Evolutionary conservation across 331 rosid species (phyloP), one percentile per base, ranked within the genome.

Genomic region (Saraca asoca): DNA sequence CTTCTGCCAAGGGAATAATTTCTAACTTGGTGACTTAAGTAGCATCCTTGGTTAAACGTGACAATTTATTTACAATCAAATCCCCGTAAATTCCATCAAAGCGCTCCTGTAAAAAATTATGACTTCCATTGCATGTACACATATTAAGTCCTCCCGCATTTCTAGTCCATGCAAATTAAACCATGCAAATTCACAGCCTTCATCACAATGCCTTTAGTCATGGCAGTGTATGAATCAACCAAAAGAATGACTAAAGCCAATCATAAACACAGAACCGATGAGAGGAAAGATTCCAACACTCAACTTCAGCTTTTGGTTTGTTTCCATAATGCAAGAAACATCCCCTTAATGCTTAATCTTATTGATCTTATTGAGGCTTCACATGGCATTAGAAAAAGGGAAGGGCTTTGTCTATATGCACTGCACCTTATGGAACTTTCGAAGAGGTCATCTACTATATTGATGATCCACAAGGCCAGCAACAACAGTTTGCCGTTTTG

Each of bases 161-260:
- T n/a, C n/a, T n/a, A n/a, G n/a, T n/a, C n/a, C n/a, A n/a, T n/a
- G n/a, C n/a, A n/a, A n/a, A n/a, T n/a, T n/a, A n/a, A n/a, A n/a
- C n/a, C n/a, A n/a, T n/a, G n/a, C n/a, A n/a, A n/a, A n/a, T 82
- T 88, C 60, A 88, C 92, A 35, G 86, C 93, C 29, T 83, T 88
- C 73, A 70, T 88, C 62, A 88, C 93, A 5, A 88, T 88, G 0
- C 96, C 96, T 13, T 0, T 75, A 29, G 96, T 88, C 0, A 68
- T 80, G 64, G 62, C 88, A 15, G 85, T 84, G 0, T 86, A 86
- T 58, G 78, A 86, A 50, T 88, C 88, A 5, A 85, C 86, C 12
- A 78, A 68, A 59, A 76, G 85, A 46, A 54, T 6, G 52, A 70
- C 54, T 12, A 80, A 58, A 39, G 35, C 67, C 4, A 24, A 65